phyloP scores from a whole-genome alignment of 192 early-diverging fungal species.

The Linnemannia schmuckeri region DNA sequence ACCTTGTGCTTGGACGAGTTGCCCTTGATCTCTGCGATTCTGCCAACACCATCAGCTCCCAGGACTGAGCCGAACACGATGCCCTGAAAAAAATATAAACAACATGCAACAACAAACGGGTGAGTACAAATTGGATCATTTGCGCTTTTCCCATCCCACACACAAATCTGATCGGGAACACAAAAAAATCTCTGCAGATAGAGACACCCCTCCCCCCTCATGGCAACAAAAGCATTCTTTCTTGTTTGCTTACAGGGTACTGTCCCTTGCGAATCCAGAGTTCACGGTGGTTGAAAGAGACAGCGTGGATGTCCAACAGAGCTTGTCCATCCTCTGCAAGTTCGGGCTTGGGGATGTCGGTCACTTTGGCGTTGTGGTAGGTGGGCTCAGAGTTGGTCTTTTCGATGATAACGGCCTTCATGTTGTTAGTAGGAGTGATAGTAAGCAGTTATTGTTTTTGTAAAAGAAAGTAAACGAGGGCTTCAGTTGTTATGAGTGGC shows the following conservation, averaged over 20 bases:
- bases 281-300: slow-evolving; percentile 50
- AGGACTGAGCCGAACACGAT: slow-evolving; percentile 65
- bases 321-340: slow-evolving; percentile 18
- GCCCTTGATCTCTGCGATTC: slow-evolving; percentile 52
- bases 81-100: slow-evolving; percentile 13
- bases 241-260: slow-evolving; percentile 58
- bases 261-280: slow-evolving; percentile 63
- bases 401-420: slow-evolving; percentile 45
- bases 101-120: background rate
- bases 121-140: background rate
- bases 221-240: background rate
- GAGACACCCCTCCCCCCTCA: background rate
- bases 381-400: slow-evolving; percentile 19
- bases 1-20: slow-evolving; percentile 21
- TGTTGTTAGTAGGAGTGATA: background rate
- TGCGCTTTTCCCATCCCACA: background rate
- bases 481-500: background rate
- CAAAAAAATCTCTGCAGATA: background rate
- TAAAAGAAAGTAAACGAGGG: background rate
- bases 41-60: slow-evolving; percentile 72
- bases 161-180: background rate
- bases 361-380: slow-evolving; percentile 33
- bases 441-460: background rate
- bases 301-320: slow-evolving; percentile 37
- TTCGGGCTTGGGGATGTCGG: slow-evolving; percentile 29